Base-by-base conservation (phyloP, 352 stramenopile genomes). In the Globisporangium barbulae region DNA sequence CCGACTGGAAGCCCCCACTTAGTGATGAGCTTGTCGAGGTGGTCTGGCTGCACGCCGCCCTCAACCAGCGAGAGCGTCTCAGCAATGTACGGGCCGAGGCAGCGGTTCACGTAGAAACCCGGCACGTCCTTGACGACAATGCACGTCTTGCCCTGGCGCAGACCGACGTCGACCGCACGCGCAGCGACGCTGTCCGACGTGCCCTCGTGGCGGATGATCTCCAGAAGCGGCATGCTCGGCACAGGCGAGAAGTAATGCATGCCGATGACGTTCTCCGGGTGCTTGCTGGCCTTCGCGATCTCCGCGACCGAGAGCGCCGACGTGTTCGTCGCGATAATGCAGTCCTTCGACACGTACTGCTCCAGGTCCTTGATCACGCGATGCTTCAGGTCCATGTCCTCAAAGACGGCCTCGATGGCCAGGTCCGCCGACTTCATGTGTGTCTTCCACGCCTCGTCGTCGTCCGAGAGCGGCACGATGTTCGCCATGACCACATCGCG, bases 181-280 rank as follows among this genome's bases (percentile, higher is more conserved):
- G 94, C 90, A 22, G 89, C 90, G 13, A 93, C 90, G 49, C 85
- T 76, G 52, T 98, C 88, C 37, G 83, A 96, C 33, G 94, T 98
- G 50, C 86, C 85, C 35, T 89, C 78, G 78, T 99, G 96, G 65
- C 93, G 94, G 74, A 99, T 99, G 45, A 99, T 98, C 79, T 99
- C 97, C 63, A 99, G 79, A 48, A 99, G 81, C 28, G 96, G 97
- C 97, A 99, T 99, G 50, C 81, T 92, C 15, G 96, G 95, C 59
- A 99, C 97, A 30, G 97, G 97, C 31, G 87, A 98, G 75, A 99
- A 99, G 80, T 99, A 99, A 82, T 99, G 97, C 96, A 99, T 99
- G 52, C 97, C 97, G 28, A 99, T 95, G 19, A 98, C 86, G 58
- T 96, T 96, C 68, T 98, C 78, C 15, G 91, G 92, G 9, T 83